Conservation (phyloP, 2,329 filamentous ascomycete genomes). For the Phialemoniopsis sp. region DNA sequence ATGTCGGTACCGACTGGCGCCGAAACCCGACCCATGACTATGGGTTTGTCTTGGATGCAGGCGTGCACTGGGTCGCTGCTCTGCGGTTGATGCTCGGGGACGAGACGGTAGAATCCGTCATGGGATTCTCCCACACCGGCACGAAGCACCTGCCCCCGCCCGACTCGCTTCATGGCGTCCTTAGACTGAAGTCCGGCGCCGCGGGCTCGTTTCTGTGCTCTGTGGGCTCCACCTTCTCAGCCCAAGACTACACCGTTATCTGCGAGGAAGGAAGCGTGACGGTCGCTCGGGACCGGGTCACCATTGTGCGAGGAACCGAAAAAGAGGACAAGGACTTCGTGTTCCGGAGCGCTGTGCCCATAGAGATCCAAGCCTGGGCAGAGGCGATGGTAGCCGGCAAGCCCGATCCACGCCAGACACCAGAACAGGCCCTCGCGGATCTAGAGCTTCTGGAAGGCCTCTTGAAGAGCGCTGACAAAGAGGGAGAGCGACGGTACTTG, state of each 20-base stretch:
- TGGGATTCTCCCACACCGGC: constrained; percentile 41
- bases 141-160: constrained; percentile 47
- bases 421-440: constrained; percentile 21
- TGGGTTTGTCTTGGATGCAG: constrained; percentile 72
- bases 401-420: constrained; percentile 16
- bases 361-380: constrained; percentile 22
- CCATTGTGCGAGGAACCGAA: constrained; percentile 5
- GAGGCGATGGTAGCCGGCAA: constrained; percentile 14
- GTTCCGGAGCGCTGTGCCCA: constrained; percentile 12
- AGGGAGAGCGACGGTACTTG: too few relatives aligned
- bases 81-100: constrained; percentile 56
- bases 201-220: too few relatives aligned
- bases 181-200: constrained; percentile 16
- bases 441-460: constrained; percentile 21
- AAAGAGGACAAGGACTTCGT: constrained; percentile 4
- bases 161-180: constrained; percentile 60
- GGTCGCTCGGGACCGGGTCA: constrained; percentile 16
- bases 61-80: constrained; percentile 67
- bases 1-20: constrained; percentile 42
- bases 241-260: too few relatives aligned
- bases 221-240: too few relatives aligned
- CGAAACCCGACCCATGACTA: constrained; percentile 68
- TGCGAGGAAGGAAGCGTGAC: constrained; percentile 15
- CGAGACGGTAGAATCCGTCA: constrained; percentile 36
- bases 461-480: constrained; percentile 17